Evolutionary conservation across 805 yeast genomes (phyloP).

Genomic region (Torulaspora franciscae): DNA sequence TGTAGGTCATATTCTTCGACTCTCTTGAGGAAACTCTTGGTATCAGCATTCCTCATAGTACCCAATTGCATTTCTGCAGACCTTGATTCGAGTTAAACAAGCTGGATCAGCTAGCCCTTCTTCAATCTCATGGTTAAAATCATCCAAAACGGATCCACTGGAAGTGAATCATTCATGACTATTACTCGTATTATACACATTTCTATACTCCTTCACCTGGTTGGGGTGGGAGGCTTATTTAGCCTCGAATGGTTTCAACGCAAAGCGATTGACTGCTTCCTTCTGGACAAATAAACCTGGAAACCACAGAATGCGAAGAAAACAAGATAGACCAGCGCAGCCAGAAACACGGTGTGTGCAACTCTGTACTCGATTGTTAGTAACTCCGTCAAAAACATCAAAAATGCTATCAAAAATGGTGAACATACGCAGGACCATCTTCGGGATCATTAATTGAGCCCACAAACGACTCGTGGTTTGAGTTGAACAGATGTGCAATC

Average conservation of each 20-base stretch:
- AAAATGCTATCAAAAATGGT: not conserved
- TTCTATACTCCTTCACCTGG: constrained; percentile 5
- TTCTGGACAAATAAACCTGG: constrained; percentile 62
- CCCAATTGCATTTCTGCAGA: not conserved
- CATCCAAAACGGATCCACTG: constrained; percentile 1
- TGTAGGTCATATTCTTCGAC: constrained; percentile 27
- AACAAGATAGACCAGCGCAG: constrained; percentile 73
- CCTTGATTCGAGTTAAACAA: not conserved
- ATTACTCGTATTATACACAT: constrained; percentile 6
- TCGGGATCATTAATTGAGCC: constrained; percentile 89
- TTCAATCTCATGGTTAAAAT: not conserved
- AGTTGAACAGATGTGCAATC: constrained; percentile 74
- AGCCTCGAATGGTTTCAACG: constrained; percentile 17
- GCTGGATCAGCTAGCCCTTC: not conserved
- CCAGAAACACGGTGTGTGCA: constrained; percentile 84
- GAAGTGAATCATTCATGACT: not conserved
- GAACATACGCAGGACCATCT: constrained; percentile 70
- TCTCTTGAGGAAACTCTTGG: constrained; percentile 25
- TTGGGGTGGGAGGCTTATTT: not conserved
- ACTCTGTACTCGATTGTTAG: constrained; percentile 43
- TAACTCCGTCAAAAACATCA: not conserved
- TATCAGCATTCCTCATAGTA: constrained; percentile 16
- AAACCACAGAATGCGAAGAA: constrained; percentile 89
- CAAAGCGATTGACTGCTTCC: constrained; percentile 61
- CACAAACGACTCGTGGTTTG: constrained; percentile 83